Evolutionary conservation across 2,329 filamentous ascomycete genomes (phyloP), one percentile per base, ranked within the genome.

Genomic region (Amylocarpus encephaloides): DNA sequence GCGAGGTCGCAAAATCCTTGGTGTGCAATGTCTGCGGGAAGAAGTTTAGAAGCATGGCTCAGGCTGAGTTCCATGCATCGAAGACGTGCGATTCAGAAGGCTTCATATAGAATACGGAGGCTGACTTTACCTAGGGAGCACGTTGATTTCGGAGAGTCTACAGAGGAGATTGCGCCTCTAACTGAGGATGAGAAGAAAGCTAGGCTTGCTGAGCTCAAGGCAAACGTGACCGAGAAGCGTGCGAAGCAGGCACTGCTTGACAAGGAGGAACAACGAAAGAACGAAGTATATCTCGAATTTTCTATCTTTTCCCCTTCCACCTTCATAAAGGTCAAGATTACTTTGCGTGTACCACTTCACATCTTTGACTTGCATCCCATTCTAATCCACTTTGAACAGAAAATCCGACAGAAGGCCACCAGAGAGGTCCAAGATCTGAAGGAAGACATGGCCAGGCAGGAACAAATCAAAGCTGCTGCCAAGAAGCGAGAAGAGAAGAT

Each of bases 1-100:
- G 85, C 52, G 81, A 85, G 62, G 74, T 80, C 49, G 87, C 90
- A 49, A 80, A 82, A 63, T 95, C 89, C 43, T 80, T 97, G 49
- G 78, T 94, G 45, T 98, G 93, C 77, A 93, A 95, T 58, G 92
- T 96, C 50, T 98, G 93, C 66, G 86, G 86, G 65, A 96, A 95
- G 77, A 86, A 83, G 66, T 94, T 98, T 70, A 79, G 88, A 59
- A 88, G 82, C 63, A 80, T 85, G 57, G 82, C 83, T 22, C 81
- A 92, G 59, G 93, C 91, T 9, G 85, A 92, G 62, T 95, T 89
- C 67, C 93, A 98, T 67, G 93, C 90, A 30, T 82, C 82, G 63
- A 95, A 95, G 72, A 92, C 88, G 72, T 85, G 67, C 55, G 78
- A 68, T 34, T 26, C 4, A 26, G 22, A 13, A 26, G 32, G 41